Percentiles rank a stretch among this genome's conserved stretches.
These are phyloP conservation scores for Przewalskia tangutica DNA, from an alignment of 257 asterid species.

Conservation along the genomic window DNA sequence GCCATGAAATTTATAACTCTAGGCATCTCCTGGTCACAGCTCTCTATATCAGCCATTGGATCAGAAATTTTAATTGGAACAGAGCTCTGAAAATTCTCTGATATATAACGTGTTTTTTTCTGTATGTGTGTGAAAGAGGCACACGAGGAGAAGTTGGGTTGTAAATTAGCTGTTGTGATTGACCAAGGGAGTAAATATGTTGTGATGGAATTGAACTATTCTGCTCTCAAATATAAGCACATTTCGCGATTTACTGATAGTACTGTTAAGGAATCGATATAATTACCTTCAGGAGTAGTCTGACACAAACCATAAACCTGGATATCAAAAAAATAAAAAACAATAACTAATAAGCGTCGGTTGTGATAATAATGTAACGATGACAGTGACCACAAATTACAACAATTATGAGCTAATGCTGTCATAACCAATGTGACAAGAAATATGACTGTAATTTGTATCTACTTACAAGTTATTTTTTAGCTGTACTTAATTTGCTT, in stretches of 20 bases:
- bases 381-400: neutral
- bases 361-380: neutral
- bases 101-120: neutral
- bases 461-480: too few relatives aligned
- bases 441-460: too few relatives aligned
- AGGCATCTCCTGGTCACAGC: constrained; percentile 17
- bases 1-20: constrained; percentile 31
- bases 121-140: neutral
- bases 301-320: too few relatives aligned
- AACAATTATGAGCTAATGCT: neutral
- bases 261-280: too few relatives aligned
- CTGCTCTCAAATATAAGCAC: too few relatives aligned
- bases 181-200: neutral
- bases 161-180: neutral
- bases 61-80: too few relatives aligned
- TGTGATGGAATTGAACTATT: neutral
- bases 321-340: too few relatives aligned
- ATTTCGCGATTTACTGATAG: too few relatives aligned
- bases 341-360: neutral
- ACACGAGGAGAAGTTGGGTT: neutral
- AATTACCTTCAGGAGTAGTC: too few relatives aligned
- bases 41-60: constrained; percentile 46
- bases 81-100: neutral
- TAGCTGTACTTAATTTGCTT: too few relatives aligned
- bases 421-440: too few relatives aligned